phyloP scores from a whole-genome alignment of 208 protist genomes.

The Trypanosoma avium region DNA sequence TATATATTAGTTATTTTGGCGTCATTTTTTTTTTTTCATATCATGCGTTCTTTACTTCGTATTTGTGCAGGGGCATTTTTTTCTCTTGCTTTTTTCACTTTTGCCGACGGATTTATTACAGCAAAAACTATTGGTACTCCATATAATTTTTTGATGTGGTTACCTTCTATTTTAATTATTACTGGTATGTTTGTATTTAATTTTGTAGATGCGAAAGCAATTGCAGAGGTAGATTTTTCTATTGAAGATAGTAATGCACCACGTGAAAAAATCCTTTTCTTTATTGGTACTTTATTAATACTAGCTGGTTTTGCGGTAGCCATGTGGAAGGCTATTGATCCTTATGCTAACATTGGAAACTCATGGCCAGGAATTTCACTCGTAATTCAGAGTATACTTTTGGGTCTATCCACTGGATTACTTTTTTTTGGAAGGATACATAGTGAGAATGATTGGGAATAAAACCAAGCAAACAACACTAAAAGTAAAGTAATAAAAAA shows the following conservation, averaged over 20 bases:
- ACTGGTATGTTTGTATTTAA: constrained; percentile 53
- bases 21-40: too few relatives aligned
- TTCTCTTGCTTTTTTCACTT: constrained; percentile 36
- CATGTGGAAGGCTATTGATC: constrained; percentile 60
- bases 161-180: constrained; percentile 43
- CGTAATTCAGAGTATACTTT: constrained; percentile 41
- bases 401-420: constrained; percentile 20
- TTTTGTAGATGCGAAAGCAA: constrained; percentile 40
- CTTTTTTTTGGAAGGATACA: constrained; percentile 25
- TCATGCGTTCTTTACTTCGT: constrained; percentile 16
- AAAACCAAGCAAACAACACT: not conserved
- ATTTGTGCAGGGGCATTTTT: constrained; percentile 43
- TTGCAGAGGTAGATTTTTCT: constrained; percentile 33
- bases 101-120: constrained; percentile 61
- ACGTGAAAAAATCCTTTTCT: constrained; percentile 58
- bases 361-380: constrained; percentile 55
- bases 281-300: constrained; percentile 45
- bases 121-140: constrained; percentile 32
- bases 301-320: constrained; percentile 48
- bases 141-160: constrained; percentile 78
- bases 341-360: constrained; percentile 34
- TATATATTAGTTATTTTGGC: too few relatives aligned
- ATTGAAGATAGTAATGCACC: constrained; percentile 30
- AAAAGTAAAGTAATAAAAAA: constrained; percentile 10
- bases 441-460: constrained; percentile 17